A percentile compares a stretch with the other conserved stretches of the same genome.
These are phyloP conservation scores for Sporisorium graminicola DNA, from an alignment of 1,284 basidiomycete species.

Conservation along the genomic window DNA sequence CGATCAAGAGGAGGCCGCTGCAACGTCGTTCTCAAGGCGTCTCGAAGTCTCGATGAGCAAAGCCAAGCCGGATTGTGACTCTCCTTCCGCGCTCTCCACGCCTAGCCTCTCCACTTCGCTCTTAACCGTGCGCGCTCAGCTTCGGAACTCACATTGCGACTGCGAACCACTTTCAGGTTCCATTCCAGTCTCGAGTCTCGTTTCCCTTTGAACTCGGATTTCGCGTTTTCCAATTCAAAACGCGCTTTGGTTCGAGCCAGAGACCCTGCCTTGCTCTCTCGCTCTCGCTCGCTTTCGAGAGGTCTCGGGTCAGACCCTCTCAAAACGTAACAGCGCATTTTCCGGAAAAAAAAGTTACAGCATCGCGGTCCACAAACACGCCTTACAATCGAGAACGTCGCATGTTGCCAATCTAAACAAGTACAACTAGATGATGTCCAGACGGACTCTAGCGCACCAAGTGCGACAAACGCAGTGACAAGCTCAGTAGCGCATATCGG, in stretches of 20 bases:
- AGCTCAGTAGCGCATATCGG: constrained; percentile 32
- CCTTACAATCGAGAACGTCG: too few species aligned
- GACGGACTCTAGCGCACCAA: background rate
- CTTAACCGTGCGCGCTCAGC: constrained; percentile 5
- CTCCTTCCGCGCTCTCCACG: background rate
- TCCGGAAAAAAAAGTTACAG: background rate
- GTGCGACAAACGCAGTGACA: constrained; percentile 7
- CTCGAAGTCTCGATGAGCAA: too few species aligned
- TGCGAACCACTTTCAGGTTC: too few species aligned
- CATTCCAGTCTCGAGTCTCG: background rate
- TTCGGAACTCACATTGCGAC: background rate
- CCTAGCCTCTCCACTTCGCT: constrained; percentile 5
- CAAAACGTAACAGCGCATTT: background rate
- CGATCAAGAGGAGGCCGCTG: background rate
- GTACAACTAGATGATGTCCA: too few species aligned
- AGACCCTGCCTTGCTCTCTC: constrained; percentile 7
- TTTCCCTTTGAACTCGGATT: background rate
- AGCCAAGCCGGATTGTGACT: background rate
- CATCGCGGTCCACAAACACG: background rate
- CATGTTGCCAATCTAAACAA: too few species aligned
- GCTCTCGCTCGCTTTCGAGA: background rate
- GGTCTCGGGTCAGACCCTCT: background rate
- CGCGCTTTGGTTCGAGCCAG: background rate
- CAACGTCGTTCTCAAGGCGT: background rate
- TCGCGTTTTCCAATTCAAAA: constrained; percentile 2